Percentiles rank a stretch among this genome's conserved stretches.
Evolutionary conservation across 225 moss, liverwort and hornwort genomes (phyloP).

Genomic region (Pseudisothecium myosuroides): DNA sequence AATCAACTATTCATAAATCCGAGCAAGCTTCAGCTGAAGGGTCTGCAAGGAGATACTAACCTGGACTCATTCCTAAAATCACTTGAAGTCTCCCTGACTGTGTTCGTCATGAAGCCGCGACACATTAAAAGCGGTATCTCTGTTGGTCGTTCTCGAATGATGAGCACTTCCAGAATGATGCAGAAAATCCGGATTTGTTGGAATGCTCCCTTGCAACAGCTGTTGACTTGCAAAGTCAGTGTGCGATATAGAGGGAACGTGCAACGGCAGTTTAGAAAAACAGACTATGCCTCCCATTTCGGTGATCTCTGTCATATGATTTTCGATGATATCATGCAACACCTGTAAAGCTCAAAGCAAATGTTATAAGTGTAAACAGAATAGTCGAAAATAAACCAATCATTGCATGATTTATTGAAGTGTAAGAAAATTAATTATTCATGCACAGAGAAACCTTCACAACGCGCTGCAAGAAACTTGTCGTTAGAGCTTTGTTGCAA

Average conservation of each 20-base stretch:
- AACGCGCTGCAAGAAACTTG: background rate
- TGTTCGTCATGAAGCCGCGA: background rate
- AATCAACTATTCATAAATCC: background rate
- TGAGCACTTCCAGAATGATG: conserved; percentile 7
- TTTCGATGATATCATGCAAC: conserved; percentile 83
- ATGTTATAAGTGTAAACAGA: background rate
- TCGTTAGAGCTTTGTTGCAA: background rate
- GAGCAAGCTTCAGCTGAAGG: background rate
- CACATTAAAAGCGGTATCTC: background rate
- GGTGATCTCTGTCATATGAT: conserved; percentile 85
- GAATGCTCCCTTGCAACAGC: background rate
- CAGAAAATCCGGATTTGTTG: background rate
- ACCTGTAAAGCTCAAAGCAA: conserved; percentile 38
- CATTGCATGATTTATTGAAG: background rate
- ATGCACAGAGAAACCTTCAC: background rate
- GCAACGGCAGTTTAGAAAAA: conserved; percentile 46
- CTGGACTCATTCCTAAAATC: conserved; percentile 3
- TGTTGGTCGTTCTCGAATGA: background rate
- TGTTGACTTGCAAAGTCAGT: conserved; percentile 1
- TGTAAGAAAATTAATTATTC: background rate
- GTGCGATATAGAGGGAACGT: background rate
- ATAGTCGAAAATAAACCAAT: background rate
- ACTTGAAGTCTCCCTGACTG: background rate
- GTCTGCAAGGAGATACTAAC: background rate
- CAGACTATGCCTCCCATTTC: conserved; percentile 86